phyloP scores from a whole-genome alignment of 192 early-diverging fungal species.

The Coemansia sp. region DNA sequence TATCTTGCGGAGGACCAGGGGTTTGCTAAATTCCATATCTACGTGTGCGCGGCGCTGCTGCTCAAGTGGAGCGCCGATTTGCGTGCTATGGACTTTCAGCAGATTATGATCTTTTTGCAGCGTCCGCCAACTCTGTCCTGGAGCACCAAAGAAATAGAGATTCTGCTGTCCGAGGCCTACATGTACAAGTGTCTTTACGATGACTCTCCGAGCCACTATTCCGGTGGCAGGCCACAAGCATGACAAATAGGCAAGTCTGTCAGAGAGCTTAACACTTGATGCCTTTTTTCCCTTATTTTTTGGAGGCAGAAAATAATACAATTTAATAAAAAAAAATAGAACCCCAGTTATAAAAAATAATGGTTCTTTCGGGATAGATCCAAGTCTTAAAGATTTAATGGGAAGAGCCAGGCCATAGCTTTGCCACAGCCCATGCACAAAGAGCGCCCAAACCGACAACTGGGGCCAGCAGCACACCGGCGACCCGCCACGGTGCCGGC shows the following conservation, averaged over 20 bases:
- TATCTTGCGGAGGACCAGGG: slow-evolving; percentile 70
- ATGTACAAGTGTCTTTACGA: slow-evolving; percentile 97
- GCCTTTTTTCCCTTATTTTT: not conserved
- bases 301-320: too few species aligned
- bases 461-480: slow-evolving; percentile 35
- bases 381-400: not conserved
- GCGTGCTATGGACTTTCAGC: slow-evolving; percentile 88
- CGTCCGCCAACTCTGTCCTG: slow-evolving; percentile 82
- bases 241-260: not conserved
- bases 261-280: not conserved
- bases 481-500: slow-evolving; percentile 26
- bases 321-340: too few species aligned
- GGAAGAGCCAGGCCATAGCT: slow-evolving; percentile 9
- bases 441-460: slow-evolving; percentile 23
- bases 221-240: slow-evolving; percentile 4
- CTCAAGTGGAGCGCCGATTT: slow-evolving; percentile 92
- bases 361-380: too few species aligned
- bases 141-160: slow-evolving; percentile 89
- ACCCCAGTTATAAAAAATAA: too few species aligned
- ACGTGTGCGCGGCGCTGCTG: slow-evolving; percentile 97
- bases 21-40: slow-evolving; percentile 96
- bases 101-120: slow-evolving; percentile 94
- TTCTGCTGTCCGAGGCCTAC: slow-evolving; percentile 93
- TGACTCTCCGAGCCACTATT: slow-evolving; percentile 82
- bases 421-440: slow-evolving; percentile 31